Base-by-base conservation (phyloP, 148 eudicot species). In the Fagopyrum tataricum region DNA sequence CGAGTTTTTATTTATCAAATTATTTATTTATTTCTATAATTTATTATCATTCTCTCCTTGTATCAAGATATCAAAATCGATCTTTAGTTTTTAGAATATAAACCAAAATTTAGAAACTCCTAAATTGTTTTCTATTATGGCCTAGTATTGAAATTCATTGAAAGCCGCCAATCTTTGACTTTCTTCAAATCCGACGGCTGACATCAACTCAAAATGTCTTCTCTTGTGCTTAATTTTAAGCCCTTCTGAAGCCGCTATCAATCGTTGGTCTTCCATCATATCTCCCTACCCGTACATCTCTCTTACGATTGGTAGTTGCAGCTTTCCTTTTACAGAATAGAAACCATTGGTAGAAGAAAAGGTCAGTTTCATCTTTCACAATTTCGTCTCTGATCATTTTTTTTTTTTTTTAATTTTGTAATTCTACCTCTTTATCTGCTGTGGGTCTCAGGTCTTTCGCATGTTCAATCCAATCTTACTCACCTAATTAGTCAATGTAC, bases 391-490 rank as follows among this genome's bases (percentile, higher is more conserved):
- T 61, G 26, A 61, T 61, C 67, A 61, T 61, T 26, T 15, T 11
- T 23, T 4, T 23, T 11, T 58, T 7, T 0, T 2, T 5, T 7
- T 49, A n/a, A n/a, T 15, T 49, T 48, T 48, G 12, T 48, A 10
- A 48, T 52, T n/a, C 4, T 2, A 17, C 24, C 59, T 8, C 24
- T 20, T 55, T 53, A n/a, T 53, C 61, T 55, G 61, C 24, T 61
- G 67, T 61, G 67, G 67, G 67, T 61, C 67, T 61, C 67, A 61
- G 37, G 67, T 26, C 24, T 61, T 61, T 26, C 67, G 67, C 67
- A 61, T 61, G 67, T 26, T 61, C 15, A 61, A 61, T 61, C 67
- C 67, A 24, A 24, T 61, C 67, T 61, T 61, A 17, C 37, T 31
- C 7, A 61, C 67, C 67, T 61, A 61, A 61, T 61, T 12, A 61